These are phyloP conservation scores for Penicillium capsulatum DNA, from an alignment of 2,329 filamentous ascomycete species.

Conservation along the genomic window DNA sequence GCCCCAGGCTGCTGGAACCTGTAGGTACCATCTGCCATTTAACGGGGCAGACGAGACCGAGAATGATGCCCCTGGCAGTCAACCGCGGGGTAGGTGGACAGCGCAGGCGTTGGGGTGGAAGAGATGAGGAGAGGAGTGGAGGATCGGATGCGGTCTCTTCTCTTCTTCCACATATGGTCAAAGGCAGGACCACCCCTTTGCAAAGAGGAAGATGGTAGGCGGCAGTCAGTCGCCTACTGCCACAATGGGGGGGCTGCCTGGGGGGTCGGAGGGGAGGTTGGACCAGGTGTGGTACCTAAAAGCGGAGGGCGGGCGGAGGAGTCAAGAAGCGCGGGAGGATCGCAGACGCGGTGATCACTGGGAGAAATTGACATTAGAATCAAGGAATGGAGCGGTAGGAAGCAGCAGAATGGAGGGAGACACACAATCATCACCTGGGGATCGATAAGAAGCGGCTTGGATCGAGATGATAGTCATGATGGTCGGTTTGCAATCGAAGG, in stretches of 20 bases:
- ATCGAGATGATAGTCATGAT: slow-evolving; percentile 28
- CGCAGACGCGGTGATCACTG: slow-evolving; percentile 10
- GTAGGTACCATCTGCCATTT: slow-evolving; percentile 55
- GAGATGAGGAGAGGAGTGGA: slow-evolving; percentile 34
- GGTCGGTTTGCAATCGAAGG: slow-evolving; percentile 40
- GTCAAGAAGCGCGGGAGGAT: slow-evolving; percentile 22
- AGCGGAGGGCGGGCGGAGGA: slow-evolving; percentile 26
- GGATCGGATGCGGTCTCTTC: slow-evolving; percentile 43
- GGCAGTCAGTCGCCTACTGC: slow-evolving; percentile 14
- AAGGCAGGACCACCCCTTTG: slow-evolving; percentile 31
- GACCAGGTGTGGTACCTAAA: slow-evolving; percentile 17
- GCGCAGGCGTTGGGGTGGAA: slow-evolving; percentile 23
- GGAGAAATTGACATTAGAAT: slow-evolving; percentile 7
- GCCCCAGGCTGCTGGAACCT: slow-evolving; percentile 53
- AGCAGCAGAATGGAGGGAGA: slow-evolving; percentile 7
- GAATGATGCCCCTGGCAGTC: slow-evolving; percentile 31
- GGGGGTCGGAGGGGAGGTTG: background rate
- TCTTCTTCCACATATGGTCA: slow-evolving; percentile 49
- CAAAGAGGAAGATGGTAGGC: slow-evolving; percentile 17
- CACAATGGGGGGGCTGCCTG: background rate
- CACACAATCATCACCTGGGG: slow-evolving; percentile 16
- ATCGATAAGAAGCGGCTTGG: slow-evolving; percentile 15
- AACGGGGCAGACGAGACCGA: slow-evolving; percentile 47
- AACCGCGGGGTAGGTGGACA: slow-evolving; percentile 24
- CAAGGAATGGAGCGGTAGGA: slow-evolving; percentile 9